Evolutionary conservation across 352 stramenopile genomes (phyloP).

Genomic region (Phytopythium kandeliae): DNA sequence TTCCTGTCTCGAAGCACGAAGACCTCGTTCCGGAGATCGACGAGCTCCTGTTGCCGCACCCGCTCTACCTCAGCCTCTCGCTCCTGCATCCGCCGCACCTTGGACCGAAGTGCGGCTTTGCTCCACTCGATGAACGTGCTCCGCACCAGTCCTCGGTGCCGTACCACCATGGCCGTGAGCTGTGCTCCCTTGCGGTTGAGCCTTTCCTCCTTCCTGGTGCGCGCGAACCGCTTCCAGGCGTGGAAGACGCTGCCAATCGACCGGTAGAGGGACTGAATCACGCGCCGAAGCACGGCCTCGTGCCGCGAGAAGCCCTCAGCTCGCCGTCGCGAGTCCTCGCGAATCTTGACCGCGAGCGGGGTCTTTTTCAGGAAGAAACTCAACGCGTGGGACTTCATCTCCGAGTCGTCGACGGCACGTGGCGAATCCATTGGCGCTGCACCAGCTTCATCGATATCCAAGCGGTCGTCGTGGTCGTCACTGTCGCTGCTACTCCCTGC

Average conservation of each 20-base stretch:
- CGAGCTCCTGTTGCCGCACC: conserved; percentile 25
- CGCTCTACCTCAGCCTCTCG: conserved; percentile 15
- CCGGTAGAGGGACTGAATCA: conserved; percentile 46
- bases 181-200: conserved; percentile 44
- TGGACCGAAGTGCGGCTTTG: conserved; percentile 18
- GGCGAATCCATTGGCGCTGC: not conserved
- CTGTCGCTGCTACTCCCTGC: not conserved
- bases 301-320: conserved; percentile 28
- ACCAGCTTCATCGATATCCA: not conserved
- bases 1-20: conserved; percentile 35
- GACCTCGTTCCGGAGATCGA: conserved; percentile 27
- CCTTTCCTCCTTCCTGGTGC: conserved; percentile 26
- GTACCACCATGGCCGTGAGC: conserved; percentile 43
- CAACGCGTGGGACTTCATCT: conserved; percentile 20
- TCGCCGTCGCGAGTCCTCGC: conserved; percentile 27
- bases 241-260: conserved; percentile 51
- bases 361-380: conserved; percentile 40
- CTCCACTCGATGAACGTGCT: conserved; percentile 51
- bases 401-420: not conserved
- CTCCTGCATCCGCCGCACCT: conserved; percentile 20
- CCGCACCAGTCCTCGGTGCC: conserved; percentile 39
- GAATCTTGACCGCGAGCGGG: conserved; percentile 35
- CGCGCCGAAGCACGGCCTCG: conserved; percentile 37
- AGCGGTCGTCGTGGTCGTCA: conserved; percentile 4
- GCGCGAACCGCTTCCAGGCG: conserved; percentile 38